These are phyloP conservation scores for Fusarium sp. DNA, from an alignment of 2,329 filamentous ascomycete genomes.

Conservation along the genomic window DNA sequence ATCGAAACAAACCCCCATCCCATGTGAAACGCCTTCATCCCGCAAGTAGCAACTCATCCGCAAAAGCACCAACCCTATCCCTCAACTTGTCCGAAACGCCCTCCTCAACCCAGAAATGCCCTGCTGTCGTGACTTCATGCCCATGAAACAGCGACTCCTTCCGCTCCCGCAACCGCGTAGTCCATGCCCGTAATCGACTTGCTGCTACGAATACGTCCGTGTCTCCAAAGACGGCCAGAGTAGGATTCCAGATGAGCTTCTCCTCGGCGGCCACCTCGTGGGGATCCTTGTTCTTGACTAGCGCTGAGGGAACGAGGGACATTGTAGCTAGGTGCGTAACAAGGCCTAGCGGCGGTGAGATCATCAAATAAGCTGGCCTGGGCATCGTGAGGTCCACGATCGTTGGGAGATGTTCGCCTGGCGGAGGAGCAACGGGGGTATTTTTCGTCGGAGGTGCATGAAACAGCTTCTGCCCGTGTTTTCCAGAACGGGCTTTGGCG, in stretches of 20 bases:
- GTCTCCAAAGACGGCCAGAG: conserved; percentile 82
- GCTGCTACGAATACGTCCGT: conserved; percentile 81
- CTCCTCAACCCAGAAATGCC: conserved; percentile 76
- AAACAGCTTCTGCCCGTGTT: conserved; percentile 35
- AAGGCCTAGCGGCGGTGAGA: conserved; percentile 77
- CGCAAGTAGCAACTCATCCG: conserved; percentile 33
- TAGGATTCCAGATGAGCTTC: conserved; percentile 72
- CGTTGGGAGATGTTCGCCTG: conserved; percentile 48
- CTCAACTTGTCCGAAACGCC: conserved; percentile 58
- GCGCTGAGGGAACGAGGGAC: conserved; percentile 62
- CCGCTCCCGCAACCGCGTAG: conserved; percentile 63
- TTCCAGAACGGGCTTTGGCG: conserved; percentile 54
- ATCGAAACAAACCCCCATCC: neutral
- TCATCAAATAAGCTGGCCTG: conserved; percentile 71
- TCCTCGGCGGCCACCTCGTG: conserved; percentile 59
- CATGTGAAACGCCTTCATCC: neutral
- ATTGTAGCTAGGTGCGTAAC: conserved; percentile 75
- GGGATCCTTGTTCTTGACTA: conserved; percentile 43
- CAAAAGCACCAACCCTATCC: conserved; percentile 49
- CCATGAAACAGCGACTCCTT: conserved; percentile 63
- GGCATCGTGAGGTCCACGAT: conserved; percentile 56
- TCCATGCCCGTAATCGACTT: conserved; percentile 78
- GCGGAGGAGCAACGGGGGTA: conserved; percentile 24
- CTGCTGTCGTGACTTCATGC: conserved; percentile 67
- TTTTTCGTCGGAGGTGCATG: conserved; percentile 17